Evolutionary conservation across 106 monocot genomes (phyloP).

Genomic region (Phalaenopsis aphrodite): DNA sequence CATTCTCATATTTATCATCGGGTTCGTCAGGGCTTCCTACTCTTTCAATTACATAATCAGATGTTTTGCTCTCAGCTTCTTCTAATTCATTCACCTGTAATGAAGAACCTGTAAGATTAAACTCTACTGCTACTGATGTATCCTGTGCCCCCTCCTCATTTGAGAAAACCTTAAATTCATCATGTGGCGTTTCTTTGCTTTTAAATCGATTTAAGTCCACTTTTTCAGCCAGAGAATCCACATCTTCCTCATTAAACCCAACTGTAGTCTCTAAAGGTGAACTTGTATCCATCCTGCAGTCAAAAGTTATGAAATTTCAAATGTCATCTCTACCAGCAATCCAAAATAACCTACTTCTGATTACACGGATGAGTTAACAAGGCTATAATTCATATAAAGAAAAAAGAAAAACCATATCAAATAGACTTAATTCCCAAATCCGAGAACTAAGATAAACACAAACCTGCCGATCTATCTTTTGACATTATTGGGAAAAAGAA

Average conservation of each 20-base stretch:
- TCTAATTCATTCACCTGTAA: neutral
- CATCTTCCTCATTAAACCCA: constrained; percentile 2
- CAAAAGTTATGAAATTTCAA: neutral
- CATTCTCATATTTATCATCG: neutral
- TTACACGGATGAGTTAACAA: neutral
- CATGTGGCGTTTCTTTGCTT: neutral
- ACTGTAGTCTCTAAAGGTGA: constrained; percentile 1
- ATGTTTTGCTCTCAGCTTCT: neutral
- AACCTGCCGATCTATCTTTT: neutral
- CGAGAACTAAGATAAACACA: neutral
- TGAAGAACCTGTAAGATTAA: neutral
- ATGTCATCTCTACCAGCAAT: neutral
- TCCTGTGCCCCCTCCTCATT: neutral
- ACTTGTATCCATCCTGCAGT: constrained; percentile 2
- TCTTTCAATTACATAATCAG: neutral
- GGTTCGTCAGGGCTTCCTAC: neutral
- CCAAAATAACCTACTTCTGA: neutral
- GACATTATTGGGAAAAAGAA: neutral
- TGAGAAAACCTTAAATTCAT: neutral
- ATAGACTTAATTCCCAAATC: neutral
- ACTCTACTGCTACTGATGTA: neutral
- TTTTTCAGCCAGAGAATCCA: neutral
- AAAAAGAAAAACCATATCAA: neutral
- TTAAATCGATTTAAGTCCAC: constrained; percentile 1
- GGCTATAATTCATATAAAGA: neutral